phyloP scores from a whole-genome alignment of 345 rosid species.

The Reutealis trisperma region DNA sequence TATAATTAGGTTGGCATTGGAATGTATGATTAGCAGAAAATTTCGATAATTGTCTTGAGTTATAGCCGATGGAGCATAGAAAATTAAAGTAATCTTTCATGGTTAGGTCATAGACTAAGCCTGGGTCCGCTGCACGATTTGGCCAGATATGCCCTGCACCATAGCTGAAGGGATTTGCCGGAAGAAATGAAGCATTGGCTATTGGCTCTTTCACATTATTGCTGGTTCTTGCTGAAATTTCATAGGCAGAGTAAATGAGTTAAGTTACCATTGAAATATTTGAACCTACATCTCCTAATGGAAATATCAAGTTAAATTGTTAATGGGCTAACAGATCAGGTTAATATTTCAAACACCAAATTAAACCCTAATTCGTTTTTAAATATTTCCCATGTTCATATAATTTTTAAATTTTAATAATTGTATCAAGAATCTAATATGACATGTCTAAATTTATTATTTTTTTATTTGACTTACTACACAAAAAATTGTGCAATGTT shows the following conservation, averaged over 20 bases:
- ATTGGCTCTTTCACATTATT: conserved; percentile 12
- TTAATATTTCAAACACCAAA: too few relatives aligned
- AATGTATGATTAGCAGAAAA: conserved; percentile 3
- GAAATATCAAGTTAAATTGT: too few relatives aligned
- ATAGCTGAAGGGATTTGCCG: conserved; percentile 19
- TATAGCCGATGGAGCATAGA: conserved; percentile 24
- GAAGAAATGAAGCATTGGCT: neutral
- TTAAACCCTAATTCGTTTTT: too few relatives aligned
- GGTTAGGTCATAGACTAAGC: conserved; percentile 25
- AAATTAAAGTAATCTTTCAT: conserved; percentile 21
- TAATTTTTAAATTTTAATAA: too few relatives aligned
- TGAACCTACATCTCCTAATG: too few relatives aligned
- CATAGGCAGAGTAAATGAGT: neutral
- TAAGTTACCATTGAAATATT: too few relatives aligned
- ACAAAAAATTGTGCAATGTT: too few relatives aligned
- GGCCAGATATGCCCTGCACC: conserved; percentile 24
- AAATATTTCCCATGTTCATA: too few relatives aligned
- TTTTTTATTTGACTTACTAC: too few relatives aligned
- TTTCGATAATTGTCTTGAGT: conserved; percentile 4
- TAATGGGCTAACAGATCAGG: too few relatives aligned
- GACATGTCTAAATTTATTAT: too few relatives aligned
- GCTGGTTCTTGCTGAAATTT: conserved; percentile 8
- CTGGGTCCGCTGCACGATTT: conserved; percentile 23
- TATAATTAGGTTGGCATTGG: conserved; percentile 11
- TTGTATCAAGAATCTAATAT: too few relatives aligned